These are phyloP conservation scores for Sporothrix variecibatus DNA, from an alignment of 2,329 filamentous ascomycete species.

Conservation along the genomic window DNA sequence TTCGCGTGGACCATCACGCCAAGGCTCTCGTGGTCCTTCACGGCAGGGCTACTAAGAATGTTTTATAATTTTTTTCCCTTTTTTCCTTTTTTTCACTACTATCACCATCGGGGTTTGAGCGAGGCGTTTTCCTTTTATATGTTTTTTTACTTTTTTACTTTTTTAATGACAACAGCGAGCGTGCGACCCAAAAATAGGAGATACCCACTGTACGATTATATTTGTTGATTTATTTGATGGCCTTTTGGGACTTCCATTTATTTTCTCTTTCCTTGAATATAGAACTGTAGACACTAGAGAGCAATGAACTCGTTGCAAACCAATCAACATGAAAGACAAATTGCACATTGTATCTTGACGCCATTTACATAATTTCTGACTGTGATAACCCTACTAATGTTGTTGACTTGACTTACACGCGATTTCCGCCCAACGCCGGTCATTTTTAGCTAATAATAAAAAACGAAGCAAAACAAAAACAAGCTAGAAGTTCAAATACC, in stretches of 20 bases:
- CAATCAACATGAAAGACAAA: not conserved
- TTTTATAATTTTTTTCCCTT: not conserved
- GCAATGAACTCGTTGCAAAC: not conserved
- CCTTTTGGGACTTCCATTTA: not conserved
- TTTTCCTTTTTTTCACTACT: not conserved
- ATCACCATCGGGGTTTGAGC: not conserved
- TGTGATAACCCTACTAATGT: not conserved
- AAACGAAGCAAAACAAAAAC: not conserved
- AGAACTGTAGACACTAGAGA: not conserved
- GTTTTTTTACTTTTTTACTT: not conserved
- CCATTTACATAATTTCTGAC: not conserved
- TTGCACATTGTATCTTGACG: not conserved
- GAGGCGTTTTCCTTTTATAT: not conserved
- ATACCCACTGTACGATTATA: slow-evolving; percentile 13
- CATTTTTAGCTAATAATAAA: not conserved
- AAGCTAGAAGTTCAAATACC: not conserved
- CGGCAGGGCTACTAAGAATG: slow-evolving; percentile 7
- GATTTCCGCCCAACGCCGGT: not conserved
- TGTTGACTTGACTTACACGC: slow-evolving; percentile 1
- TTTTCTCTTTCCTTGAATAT: not conserved
- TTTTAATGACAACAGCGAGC: not conserved
- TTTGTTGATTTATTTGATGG: not conserved
- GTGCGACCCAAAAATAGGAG: slow-evolving; percentile 12
- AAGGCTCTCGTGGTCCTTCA: slow-evolving; percentile 9
- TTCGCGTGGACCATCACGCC: slow-evolving; percentile 8